Conservation (phyloP, 1,284 basidiomycete species). For the Vanrija sp. region DNA sequence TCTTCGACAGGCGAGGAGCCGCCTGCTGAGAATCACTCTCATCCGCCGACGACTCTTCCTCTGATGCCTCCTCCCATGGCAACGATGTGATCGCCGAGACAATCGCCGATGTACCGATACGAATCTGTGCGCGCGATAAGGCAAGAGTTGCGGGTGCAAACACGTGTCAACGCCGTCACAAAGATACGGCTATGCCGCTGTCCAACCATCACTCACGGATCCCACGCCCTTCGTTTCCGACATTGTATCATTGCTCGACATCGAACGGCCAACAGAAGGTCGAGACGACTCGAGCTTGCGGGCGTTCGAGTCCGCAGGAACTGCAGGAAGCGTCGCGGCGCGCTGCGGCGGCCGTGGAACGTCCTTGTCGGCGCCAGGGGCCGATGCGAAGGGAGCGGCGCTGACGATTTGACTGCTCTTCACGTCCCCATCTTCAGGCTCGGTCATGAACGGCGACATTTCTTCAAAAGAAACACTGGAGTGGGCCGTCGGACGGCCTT, state of each 20-base stretch:
- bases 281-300: neutral
- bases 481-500: too few species aligned
- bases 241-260: neutral
- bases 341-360: too few species aligned
- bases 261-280: neutral
- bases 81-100: slow-evolving; percentile 43
- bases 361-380: too few species aligned
- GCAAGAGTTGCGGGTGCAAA: neutral
- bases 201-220: neutral
- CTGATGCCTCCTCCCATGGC: slow-evolving; percentile 39
- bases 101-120: slow-evolving; percentile 45
- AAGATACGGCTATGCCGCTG: too few species aligned
- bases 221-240: neutral
- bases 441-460: neutral
- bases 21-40: neutral
- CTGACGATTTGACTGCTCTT: neutral
- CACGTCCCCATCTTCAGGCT: neutral
- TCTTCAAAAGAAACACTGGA: neutral
- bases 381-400: neutral
- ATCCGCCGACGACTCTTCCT: slow-evolving; percentile 1
- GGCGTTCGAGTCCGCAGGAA: neutral
- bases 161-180: neutral
- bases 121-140: slow-evolving; percentile 25
- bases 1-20: neutral
- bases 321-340: too few species aligned